Evolutionary conservation across 768 basidiomycete genomes (phyloP), one percentile per base, ranked within the genome.

Genomic region (Hypholoma sublateritium): DNA sequence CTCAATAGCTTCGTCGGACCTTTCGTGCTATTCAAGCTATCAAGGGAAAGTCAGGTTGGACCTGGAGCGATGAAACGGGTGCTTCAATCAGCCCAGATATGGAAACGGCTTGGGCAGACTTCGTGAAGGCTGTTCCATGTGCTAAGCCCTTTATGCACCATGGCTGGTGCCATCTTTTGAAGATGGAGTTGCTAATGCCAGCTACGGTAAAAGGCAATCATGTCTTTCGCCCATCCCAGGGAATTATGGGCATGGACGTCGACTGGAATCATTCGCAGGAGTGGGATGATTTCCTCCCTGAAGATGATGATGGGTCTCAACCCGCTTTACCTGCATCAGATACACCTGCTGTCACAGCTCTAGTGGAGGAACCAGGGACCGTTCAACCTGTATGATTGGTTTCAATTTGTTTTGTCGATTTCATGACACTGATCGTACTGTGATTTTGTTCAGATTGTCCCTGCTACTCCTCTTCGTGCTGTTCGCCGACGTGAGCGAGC

Each of bases 141-240:
- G 67, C 64, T 1, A 57, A 59, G n/a, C 63, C 59, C 7, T 70
- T 66, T 60, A 44, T 51, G 5, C 65, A 64, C 48, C 43, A 57
- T 28, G 67, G 67, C n/a, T 70, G 67, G 66, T 42, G 54, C 6
- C 62, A 65, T 44, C 58, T 65, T 13, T 68, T 59, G 7, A 28
- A 28, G 25, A 28, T 28, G 25, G 25, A 28, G 25, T 7, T 4
- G 25, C 25, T 28, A 4, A 28, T 28, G 25, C 25, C 25, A 4
- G 25, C 3, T 3, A 28, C 25, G 3, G 25, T 28, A 3, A 28
- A 28, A 28, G 25, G 25, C 7, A 28, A 28, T 7, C 3, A 28
- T 28, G 25, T 28, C 25, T 28, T 28, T 35, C 37, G 52, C 4
- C 46, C 63, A 11, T 62, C 59, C 5, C 54, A 61, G 39, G 56